Evolutionary conservation across 2,329 filamentous ascomycete species (phyloP), one percentile per base, ranked within the genome.

Genomic region (Colletotrichum trifolii): DNA sequence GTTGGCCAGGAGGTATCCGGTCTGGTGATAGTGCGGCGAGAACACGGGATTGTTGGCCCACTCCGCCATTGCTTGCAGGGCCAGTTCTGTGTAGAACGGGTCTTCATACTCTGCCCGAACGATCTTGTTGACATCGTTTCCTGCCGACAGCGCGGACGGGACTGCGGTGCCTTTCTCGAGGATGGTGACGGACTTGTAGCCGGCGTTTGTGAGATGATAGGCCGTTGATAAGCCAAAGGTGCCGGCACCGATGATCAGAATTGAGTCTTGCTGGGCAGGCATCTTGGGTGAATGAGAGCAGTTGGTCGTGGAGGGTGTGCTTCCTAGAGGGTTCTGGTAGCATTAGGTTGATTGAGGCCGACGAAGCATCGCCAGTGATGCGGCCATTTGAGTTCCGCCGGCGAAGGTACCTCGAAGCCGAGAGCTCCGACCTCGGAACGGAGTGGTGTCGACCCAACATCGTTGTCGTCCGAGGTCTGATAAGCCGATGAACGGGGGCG

Each of bases 171-270:
- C 70, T 13, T 71, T 69, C 35, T 84, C 81, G 15, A 79, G 76
- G 13, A 83, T 74, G 1, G 78, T 78, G 67, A 83, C 74, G 64
- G 78, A 72, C 6, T 71, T 77, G 57, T 81, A 79, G 5, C 79
- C 79, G 5, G 76, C 67, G 2, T 72, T 69, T 9, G 72, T 70
- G 33, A 83, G 74, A 64, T 81, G 78, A 36, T 79, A 73, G 33
- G 80, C 80, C 1, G 79, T 78, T 2, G 81, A 81, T 11, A 82
- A 74, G 33, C 80, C 81, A 67, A 81, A 83, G 8, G 76, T 77
- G 25, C 81, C 81, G 15, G 73, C 79, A 7, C 80, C 79, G 25
- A 80, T 67, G 57, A 73, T 69, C 34, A 71, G 35, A 17, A 73
- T 68, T 13, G 56, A 42, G 8, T 40, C 13, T 43, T 53, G 38